Evolutionary conservation across 1,139 yeast species (phyloP).

Genomic region (Wickerhamomyces sp.): DNA sequence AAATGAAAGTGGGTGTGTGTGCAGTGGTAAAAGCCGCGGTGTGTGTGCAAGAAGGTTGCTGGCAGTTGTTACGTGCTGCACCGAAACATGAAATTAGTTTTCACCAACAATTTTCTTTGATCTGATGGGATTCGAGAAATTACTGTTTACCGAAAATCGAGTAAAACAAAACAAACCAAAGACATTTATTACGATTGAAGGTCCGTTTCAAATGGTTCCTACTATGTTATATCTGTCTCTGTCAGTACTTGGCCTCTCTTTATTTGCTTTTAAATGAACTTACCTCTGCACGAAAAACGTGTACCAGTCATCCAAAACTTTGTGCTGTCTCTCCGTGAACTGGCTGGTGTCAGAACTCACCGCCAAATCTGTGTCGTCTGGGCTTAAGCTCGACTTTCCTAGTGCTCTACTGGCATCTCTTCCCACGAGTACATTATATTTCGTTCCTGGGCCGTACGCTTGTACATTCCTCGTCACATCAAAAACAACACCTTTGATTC

Average conservation of each 20-base stretch:
- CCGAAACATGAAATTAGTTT: background rate
- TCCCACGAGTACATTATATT: conserved; percentile 70
- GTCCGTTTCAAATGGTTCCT: too few species aligned
- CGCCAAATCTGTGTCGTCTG: conserved; percentile 36
- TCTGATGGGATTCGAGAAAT: background rate
- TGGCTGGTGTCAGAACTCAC: conserved; percentile 44
- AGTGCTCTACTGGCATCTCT: conserved; percentile 73
- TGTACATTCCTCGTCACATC: conserved; percentile 65
- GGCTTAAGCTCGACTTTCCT: conserved; percentile 47
- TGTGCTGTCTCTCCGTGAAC: conserved; percentile 44
- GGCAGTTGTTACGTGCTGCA: too few species aligned
- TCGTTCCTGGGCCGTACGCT: conserved; percentile 72
- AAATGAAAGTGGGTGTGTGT: too few species aligned
- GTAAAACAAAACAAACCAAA: too few species aligned
- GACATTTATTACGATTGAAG: too few species aligned
- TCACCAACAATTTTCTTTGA: background rate
- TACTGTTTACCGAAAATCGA: background rate
- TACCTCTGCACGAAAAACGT: conserved; percentile 49
- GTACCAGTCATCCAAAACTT: conserved; percentile 53
- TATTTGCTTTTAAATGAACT: conserved; percentile 7
- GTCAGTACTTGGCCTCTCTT: background rate
- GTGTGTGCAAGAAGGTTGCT: too few species aligned
- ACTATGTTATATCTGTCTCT: conserved; percentile 32
- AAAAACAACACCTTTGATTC: conserved; percentile 68
- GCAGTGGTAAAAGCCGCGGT: too few species aligned